Percentiles rank a stretch among this genome's conserved stretches.
These are phyloP conservation scores for Penicillium alfredii DNA, from an alignment of 495 filamentous ascomycete genomes.

Conservation along the genomic window DNA sequence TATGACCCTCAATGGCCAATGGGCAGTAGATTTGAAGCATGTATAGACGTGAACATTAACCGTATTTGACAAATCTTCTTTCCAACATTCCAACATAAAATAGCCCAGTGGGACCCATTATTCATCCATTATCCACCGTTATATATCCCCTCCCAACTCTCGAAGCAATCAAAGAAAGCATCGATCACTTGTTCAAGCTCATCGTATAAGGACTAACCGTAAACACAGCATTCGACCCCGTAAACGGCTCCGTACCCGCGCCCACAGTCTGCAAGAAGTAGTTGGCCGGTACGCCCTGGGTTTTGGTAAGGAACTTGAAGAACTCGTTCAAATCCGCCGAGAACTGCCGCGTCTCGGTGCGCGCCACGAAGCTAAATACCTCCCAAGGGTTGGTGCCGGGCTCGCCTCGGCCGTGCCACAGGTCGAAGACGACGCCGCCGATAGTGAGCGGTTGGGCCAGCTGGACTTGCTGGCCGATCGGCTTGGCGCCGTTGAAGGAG, in stretches of 20 bases:
- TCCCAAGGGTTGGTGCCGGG: neutral
- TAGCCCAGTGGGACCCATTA: no score
- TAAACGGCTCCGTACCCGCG: conserved; percentile 17
- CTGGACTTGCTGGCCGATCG: conserved; percentile 24
- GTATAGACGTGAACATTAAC: no score
- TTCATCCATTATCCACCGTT: no score
- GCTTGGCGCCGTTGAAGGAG: conserved; percentile 44
- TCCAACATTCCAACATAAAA: no score
- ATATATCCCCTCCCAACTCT: no score
- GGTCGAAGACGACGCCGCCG: neutral
- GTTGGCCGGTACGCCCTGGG: conserved; percentile 6
- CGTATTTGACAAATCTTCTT: no score
- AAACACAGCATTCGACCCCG: conserved; percentile 9
- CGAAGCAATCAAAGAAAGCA: no score
- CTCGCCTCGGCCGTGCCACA: conserved; percentile 1
- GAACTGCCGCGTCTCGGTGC: conserved; percentile 2
- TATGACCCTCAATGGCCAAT: no score
- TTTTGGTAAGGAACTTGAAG: conserved; percentile 15
- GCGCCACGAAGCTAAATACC: conserved; percentile 7
- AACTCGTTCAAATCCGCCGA: conserved; percentile 17
- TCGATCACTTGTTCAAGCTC: neutral
- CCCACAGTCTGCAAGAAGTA: conserved; percentile 16
- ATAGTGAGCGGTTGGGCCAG: neutral
- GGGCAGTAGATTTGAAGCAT: no score
- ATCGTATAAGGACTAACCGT: conserved; percentile 6